Evolutionary conservation across 768 basidiomycete species (phyloP), one percentile per base, ranked within the genome.

Genomic region (Leccinum ochraceum): DNA sequence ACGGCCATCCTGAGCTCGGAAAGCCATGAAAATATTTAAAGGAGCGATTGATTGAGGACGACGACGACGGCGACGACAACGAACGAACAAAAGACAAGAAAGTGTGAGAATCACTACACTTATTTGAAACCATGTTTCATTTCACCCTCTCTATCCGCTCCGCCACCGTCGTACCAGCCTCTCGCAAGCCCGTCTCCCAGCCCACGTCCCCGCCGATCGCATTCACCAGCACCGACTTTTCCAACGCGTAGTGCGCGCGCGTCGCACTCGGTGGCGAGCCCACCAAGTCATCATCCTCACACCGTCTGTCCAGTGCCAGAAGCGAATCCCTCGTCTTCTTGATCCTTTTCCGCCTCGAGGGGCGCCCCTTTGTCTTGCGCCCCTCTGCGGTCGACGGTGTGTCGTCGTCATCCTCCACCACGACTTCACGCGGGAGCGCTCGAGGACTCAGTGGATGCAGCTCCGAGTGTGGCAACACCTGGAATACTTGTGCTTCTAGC

Each of bases 401-500:
- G 20, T 46, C 44, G 44, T 46, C 69, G 0, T 52, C 67, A 28
- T 81, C 81, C 62, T 78, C 78, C 2, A 80, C 71, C 57, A 84
- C 83, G n/a, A 84, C 74, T 65, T 92, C 90, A 26, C 89, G 82
- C 17, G 91, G 91, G 6, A 93, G 75, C 26, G 74, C 74, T n/a
- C 85, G 80, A 4, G 90, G 90, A 66, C 83, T 85, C 67, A 83
- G 75, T 0, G 88, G 75, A 26, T 75, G 72, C 9, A 81, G 63
- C 4, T 78, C 74, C 13, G 84, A 81, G 39, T 66, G 65, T 0
- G 92, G 91, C 30, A 88, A 73, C 53, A 92, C 75, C 59, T 86
- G 77, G 68, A 94, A 91, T 1, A 77, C 78, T 14, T 76, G 69
- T 28, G 79, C 79, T 34, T 79, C 71, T 37, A 82, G 59, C 44